Evolutionary conservation across 192 early-diverging fungal species (phyloP).

Genomic region (Backusella parvicylindrica): DNA sequence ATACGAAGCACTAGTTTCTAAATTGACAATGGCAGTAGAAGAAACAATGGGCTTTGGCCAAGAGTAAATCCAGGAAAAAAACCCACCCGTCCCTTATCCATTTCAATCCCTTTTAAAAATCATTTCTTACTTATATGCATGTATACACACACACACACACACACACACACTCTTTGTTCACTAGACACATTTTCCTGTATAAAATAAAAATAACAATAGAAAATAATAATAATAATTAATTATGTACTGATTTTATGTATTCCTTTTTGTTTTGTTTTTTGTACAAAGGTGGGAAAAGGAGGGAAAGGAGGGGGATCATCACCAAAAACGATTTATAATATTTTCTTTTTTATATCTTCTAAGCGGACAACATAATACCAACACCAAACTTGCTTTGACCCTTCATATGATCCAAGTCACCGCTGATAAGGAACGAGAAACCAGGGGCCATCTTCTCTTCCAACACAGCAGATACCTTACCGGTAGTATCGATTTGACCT

Average conservation of each 20-base stretch:
- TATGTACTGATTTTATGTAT: not conserved
- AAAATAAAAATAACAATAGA: not conserved
- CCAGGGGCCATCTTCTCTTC: constrained; percentile 97
- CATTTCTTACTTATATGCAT: not conserved
- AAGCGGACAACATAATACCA: constrained; percentile 85
- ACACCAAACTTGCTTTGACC: constrained; percentile 81
- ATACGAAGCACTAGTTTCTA: constrained; percentile 61
- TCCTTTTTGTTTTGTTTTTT: not conserved
- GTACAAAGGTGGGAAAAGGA: not conserved
- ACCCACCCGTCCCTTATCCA: not conserved
- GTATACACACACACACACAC: too few species aligned
- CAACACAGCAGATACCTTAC: constrained; percentile 81
- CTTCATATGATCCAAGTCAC: constrained; percentile 92
- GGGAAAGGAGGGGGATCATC: not conserved
- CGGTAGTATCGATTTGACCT: constrained; percentile 88
- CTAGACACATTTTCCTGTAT: not conserved
- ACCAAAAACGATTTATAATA: not conserved
- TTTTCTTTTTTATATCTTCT: constrained; percentile 25
- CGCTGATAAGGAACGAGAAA: constrained; percentile 84
- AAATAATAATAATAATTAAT: not conserved
- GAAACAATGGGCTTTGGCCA: constrained; percentile 95
- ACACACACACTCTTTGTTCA: not conserved
- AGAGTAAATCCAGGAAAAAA: constrained; percentile 43
- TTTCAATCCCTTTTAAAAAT: not conserved
- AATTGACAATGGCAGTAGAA: constrained; percentile 85